Evolutionary conservation across 2,329 filamentous ascomycete genomes (phyloP).

Genomic region (Chaetomiaceae sp.): DNA sequence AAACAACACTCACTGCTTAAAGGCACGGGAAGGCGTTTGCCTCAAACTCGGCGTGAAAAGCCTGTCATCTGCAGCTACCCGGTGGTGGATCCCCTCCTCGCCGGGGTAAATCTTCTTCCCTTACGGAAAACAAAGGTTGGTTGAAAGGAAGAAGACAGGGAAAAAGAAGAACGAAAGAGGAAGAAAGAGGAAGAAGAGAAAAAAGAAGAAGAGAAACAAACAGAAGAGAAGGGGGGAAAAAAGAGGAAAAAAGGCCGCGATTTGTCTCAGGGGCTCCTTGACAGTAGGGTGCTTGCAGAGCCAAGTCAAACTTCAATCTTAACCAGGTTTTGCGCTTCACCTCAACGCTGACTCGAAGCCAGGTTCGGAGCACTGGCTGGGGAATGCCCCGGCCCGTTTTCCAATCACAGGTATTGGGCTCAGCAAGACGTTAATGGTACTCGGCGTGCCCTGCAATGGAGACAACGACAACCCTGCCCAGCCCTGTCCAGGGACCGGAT

Average conservation of each 20-base stretch:
- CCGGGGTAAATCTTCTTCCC: slow-evolving; percentile 37
- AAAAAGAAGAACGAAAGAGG: too few relatives aligned
- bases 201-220: too few relatives aligned
- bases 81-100: slow-evolving; percentile 32
- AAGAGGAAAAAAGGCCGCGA: slow-evolving; percentile 29
- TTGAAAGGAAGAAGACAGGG: too few relatives aligned
- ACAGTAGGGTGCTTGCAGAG: slow-evolving; percentile 47
- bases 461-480: not conserved
- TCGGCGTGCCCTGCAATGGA: slow-evolving; percentile 6
- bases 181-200: slow-evolving; percentile 14
- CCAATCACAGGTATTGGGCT: not conserved
- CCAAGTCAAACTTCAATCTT: slow-evolving; percentile 33
- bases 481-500: not conserved
- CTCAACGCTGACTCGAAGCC: slow-evolving; percentile 7
- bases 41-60: slow-evolving; percentile 30
- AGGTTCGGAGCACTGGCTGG: slow-evolving; percentile 3
- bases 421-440: slow-evolving; percentile 2
- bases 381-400: not conserved
- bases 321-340: slow-evolving; percentile 9
- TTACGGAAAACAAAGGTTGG: slow-evolving; percentile 35
- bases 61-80: slow-evolving; percentile 38
- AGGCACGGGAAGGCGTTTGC: not conserved
- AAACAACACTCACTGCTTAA: not conserved
- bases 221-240: too few relatives aligned
- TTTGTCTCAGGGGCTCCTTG: slow-evolving; percentile 34